These are phyloP conservation scores for Ballota nigra DNA, from an alignment of 257 asterid genomes.

Conservation along the genomic window DNA sequence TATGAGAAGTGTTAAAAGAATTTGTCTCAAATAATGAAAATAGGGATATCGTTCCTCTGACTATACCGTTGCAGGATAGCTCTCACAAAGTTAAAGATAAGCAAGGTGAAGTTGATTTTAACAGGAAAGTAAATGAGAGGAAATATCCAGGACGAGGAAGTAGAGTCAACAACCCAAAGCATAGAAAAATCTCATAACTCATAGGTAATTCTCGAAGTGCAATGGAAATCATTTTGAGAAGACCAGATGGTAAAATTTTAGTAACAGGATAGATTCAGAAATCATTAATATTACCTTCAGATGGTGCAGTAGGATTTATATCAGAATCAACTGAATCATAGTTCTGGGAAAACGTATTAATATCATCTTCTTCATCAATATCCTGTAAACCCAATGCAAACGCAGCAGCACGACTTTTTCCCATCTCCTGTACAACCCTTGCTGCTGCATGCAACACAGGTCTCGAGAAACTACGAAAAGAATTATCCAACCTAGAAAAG, in stretches of 20 bases:
- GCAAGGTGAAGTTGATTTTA: too few relatives aligned
- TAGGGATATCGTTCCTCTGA: too few relatives aligned
- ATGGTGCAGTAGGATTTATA: constrained; percentile 57
- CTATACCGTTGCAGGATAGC: too few relatives aligned
- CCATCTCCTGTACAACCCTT: constrained; percentile 91
- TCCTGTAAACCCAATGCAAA: constrained; percentile 76
- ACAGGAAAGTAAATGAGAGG: too few relatives aligned
- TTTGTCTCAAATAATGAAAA: too few relatives aligned
- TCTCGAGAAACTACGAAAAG: constrained; percentile 80
- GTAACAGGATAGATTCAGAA: constrained; percentile 8
- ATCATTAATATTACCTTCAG: constrained; percentile 55
- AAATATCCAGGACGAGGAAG: too few relatives aligned
- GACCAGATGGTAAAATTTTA: neutral
- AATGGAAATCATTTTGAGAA: neutral
- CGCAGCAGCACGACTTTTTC: constrained; percentile 90
- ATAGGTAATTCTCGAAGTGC: neutral
- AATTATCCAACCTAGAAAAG: constrained; percentile 65
- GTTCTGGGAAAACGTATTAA: constrained; percentile 53
- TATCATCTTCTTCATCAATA: constrained; percentile 73
- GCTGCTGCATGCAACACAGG: constrained; percentile 91
- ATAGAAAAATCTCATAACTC: neutral
- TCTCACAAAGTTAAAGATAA: too few relatives aligned
- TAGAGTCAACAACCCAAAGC: too few relatives aligned
- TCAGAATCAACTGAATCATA: constrained; percentile 59
- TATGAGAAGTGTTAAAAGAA: too few relatives aligned